A percentile compares a stretch with the other conserved stretches of the same genome.
Conservation (phyloP, 306 rosid genomes). For the Lagenaria siceraria region DNA sequence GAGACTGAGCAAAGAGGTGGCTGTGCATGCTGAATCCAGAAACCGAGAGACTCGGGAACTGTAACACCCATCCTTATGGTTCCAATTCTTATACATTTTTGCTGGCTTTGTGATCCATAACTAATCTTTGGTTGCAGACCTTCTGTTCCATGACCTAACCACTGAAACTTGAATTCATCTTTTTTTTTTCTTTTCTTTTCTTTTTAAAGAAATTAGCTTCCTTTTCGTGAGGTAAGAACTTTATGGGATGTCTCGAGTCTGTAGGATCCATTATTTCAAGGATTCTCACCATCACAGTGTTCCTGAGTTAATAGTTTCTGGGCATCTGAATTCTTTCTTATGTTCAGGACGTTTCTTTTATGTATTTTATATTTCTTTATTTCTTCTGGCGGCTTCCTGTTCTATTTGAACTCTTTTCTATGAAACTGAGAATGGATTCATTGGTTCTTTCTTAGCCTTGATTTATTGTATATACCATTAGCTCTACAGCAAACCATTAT, state of each 20-base stretch:
- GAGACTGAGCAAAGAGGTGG: slow-evolving; percentile 78
- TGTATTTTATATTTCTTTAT: neutral
- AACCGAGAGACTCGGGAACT: slow-evolving; percentile 9
- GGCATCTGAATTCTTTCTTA: neutral
- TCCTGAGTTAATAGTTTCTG: slow-evolving; percentile 1
- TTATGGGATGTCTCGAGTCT: slow-evolving; percentile 14
- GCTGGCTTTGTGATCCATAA: slow-evolving; percentile 12
- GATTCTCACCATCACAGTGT: neutral
- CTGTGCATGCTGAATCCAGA: slow-evolving; percentile 63
- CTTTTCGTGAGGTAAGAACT: slow-evolving; percentile 17
- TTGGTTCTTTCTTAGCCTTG: neutral
- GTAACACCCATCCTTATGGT: slow-evolving; percentile 1
- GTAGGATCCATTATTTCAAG: slow-evolving; percentile 15
- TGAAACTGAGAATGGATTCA: neutral
- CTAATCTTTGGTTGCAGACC: slow-evolving; percentile 12
- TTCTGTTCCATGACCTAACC: slow-evolving; percentile 20
- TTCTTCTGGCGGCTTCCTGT: neutral
- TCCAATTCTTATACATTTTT: slow-evolving; percentile 25
- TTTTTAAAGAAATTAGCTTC: slow-evolving; percentile 14
- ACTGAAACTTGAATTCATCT: slow-evolving; percentile 3
- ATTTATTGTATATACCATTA: neutral
- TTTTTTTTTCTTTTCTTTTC: neutral
- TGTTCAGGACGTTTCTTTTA: neutral
- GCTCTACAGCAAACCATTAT: neutral
- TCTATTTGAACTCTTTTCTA: neutral